phyloP scores from a whole-genome alignment of 164 flowering plant genomes.

The Sextonia rubra region DNA sequence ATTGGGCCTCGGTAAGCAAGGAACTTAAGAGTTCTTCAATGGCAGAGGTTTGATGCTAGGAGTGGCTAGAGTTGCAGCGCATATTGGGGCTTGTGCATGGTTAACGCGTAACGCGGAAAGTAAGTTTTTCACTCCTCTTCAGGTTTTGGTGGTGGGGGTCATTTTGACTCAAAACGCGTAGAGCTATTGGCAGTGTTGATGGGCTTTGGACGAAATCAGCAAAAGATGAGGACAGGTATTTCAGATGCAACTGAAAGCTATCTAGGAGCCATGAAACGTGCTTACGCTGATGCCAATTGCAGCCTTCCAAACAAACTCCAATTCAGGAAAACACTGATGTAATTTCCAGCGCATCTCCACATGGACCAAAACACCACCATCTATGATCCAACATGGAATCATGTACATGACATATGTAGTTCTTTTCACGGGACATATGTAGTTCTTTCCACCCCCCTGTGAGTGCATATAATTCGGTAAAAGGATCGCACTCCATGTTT shows the following conservation, averaged over 20 bases:
- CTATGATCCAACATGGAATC: constrained; percentile 75
- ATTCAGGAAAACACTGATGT: constrained; percentile 59
- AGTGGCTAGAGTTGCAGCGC: too few species aligned
- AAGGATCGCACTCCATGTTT: background rate
- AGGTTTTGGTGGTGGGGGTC: too few species aligned
- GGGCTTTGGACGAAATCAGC: too few species aligned
- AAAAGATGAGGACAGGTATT: constrained; percentile 18
- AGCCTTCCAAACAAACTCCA: constrained; percentile 32
- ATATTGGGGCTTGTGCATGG: too few species aligned
- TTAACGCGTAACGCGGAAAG: too few species aligned
- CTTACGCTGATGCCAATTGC: constrained; percentile 45
- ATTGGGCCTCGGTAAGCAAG: too few species aligned
- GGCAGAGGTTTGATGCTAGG: too few species aligned
- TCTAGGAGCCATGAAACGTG: constrained; percentile 55
- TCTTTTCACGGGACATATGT: constrained; percentile 59
- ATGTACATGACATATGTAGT: constrained; percentile 66
- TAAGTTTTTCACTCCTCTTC: too few species aligned
- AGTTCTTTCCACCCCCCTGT: constrained; percentile 67
- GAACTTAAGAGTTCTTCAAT: too few species aligned
- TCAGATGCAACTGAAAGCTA: constrained; percentile 80
- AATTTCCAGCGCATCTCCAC: constrained; percentile 56
- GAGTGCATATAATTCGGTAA: constrained; percentile 30
- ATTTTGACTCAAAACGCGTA: too few species aligned
- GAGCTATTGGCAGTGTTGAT: too few species aligned
- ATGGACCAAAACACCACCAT: constrained; percentile 50